phyloP scores from a whole-genome alignment of 176 grass and related monocot genomes.

The Eleusine coracana region DNA sequence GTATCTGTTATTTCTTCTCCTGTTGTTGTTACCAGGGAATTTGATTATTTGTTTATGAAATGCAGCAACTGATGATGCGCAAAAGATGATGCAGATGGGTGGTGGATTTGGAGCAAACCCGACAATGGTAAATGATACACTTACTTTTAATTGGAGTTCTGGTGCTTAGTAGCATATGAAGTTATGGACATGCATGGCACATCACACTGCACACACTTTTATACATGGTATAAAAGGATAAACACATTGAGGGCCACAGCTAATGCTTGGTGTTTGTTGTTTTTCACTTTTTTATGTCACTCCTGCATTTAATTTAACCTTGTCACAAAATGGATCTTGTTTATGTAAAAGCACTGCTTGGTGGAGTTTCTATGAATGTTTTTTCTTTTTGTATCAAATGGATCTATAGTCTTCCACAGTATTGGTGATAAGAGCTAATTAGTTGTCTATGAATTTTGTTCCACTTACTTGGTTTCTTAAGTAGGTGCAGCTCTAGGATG shows the following conservation, averaged over 20 bases:
- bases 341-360: not conserved
- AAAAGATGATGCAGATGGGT: slow-evolving; percentile 98
- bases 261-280: not conserved
- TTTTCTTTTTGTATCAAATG: not conserved
- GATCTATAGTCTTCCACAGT: not conserved
- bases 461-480: not conserved
- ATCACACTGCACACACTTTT: not conserved
- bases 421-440: not conserved
- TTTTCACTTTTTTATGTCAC: not conserved
- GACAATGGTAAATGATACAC: slow-evolving; percentile 57
- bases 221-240: not conserved
- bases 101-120: slow-evolving; percentile 86
- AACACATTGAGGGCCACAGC: not conserved
- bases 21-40: not conserved
- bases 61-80: slow-evolving; percentile 88
- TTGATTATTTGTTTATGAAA: slow-evolving; percentile 39
- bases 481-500: not conserved
- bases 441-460: not conserved
- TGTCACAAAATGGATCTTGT: slow-evolving; percentile 13
- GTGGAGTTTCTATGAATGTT: not conserved
- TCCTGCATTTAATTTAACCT: not conserved
- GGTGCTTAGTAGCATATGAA: slow-evolving; percentile 9
- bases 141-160: not conserved
- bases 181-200: not conserved
- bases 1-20: not conserved